Base-by-base conservation (phyloP, 2,329 filamentous ascomycete genomes). In the Colletotrichum lindemuthianum region DNA sequence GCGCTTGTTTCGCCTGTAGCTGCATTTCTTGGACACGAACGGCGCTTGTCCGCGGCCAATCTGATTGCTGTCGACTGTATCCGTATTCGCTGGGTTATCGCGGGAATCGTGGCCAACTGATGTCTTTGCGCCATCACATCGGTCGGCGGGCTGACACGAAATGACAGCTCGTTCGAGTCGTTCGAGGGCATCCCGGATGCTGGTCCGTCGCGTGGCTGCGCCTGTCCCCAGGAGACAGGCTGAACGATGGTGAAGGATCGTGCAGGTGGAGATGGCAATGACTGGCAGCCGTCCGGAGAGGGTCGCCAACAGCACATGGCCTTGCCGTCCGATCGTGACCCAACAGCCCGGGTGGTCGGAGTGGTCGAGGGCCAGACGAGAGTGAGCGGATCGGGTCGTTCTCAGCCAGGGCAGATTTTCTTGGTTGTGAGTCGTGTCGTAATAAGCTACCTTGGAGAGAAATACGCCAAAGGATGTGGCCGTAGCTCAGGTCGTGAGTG, bases 191-290 rank as follows among this genome's bases (percentile, higher is more conserved):
- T 24, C 24, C 24, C 24, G 24, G 24, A 24, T 24, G 24, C 24
- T 24, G 24, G 24, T 24, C 24, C 24, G 24, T 24, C 24, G 24
- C 24, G 4, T 24, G 24, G 24, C 24, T 24, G 24, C 24, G 24
- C 24, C 24, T 24, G 24, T 24, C 24, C 24, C 24, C 1, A 24
- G 24, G 24, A 24, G 24, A 24, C 4, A 24, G 24, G 24, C 24
- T 24, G 24, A 24, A 24, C 4, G 24, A 24, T 5, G 1, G 24
- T 40, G 39, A 39, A n/a, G 32, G 58, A 56, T 61, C 51, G n/a
- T 24, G 34, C n/a, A 16, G 16, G 63, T 57, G 63, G 63, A 56
- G 63, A 48, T 45, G 36, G 45, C 44, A 16, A 41, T 49, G 61
- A 54, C n/a, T 51, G 12, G 36, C 36, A 33, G 40, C 34, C 39